phyloP scores from a whole-genome alignment of 805 yeast species.

The Metschnikowia lochheadii region DNA sequence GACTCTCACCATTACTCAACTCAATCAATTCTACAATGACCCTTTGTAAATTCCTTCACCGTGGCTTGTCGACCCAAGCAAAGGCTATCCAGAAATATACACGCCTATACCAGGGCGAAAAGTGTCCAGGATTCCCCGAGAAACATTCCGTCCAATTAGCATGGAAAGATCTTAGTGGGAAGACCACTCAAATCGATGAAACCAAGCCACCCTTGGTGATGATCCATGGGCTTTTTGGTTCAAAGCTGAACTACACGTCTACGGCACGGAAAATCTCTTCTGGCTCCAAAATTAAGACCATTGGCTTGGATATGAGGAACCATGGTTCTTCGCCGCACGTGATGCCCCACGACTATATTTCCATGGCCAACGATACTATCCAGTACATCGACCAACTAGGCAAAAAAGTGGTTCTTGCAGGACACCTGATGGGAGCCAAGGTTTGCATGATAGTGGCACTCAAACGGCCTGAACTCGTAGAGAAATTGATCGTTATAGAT shows the following conservation, averaged over 20 bases:
- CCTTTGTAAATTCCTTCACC: background rate
- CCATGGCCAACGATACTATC: constrained; percentile 42
- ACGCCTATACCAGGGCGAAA: background rate
- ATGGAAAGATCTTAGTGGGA: constrained; percentile 7
- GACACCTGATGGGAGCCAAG: constrained; percentile 64
- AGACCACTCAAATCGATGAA: constrained; percentile 6
- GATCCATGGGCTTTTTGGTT: constrained; percentile 56
- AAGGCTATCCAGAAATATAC: background rate
- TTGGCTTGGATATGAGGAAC: constrained; percentile 49
- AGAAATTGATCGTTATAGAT: constrained; percentile 45
- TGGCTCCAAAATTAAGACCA: constrained; percentile 29
- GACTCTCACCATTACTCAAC: background rate
- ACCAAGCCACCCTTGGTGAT: constrained; percentile 36
- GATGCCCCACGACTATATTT: constrained; percentile 41
- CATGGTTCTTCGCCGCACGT: constrained; percentile 50
- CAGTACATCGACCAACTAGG: constrained; percentile 26
- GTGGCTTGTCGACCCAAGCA: background rate
- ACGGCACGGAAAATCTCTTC: constrained; percentile 34
- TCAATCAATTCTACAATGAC: background rate
- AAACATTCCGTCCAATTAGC: constrained; percentile 4
- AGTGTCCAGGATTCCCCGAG: background rate
- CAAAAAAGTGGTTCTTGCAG: constrained; percentile 28
- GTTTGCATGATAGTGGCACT: constrained; percentile 46
- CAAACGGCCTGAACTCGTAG: constrained; percentile 34
- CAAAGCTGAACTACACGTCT: constrained; percentile 39